Base-by-base conservation (phyloP, 202 grass and related monocot species). In the Carex arenaria region DNA sequence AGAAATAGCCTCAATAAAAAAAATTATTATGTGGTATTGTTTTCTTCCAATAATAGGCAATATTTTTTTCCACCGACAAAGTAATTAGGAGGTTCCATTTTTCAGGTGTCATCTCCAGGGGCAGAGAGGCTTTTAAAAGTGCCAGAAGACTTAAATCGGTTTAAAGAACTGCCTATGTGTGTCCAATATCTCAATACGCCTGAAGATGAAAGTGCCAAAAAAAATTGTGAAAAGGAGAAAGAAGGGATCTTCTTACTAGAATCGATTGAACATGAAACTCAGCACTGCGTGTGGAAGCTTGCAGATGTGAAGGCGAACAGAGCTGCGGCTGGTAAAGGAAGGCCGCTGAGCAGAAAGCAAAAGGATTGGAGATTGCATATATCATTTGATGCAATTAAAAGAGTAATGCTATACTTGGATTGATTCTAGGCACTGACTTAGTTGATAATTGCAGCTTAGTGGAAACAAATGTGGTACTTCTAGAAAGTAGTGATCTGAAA, bases 91-190 rank as follows among this genome's bases (percentile, higher is more conserved):
- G 11, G 13, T 77, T 77, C 14, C 72, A n/a, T 36, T 12, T 72
- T 91, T 79, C 89, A 98, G 95, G 89, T 98, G 10, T 98, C 95
- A 38, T 98, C 95, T 31, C 87, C 95, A 67, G 95, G 92, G 22
- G 95, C 95, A 10, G 92, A 98, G 75, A 68, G 92, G 30, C 89
- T 98, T 79, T 59, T 98, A 12, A 95, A 90, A 84, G 89, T 98
- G 49, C 90, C 92, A 0, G 86, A 83, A 62, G 90, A 98, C 87
- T 66, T 93, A 79, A 82, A 89, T 83, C 90, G 95, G 22, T 98
- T 98, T 79, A 93, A 93, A 88, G 92, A 91, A 42, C 91, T 98
- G 92, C 84, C 87, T 11, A 87, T 98, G 95, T 86, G 77, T 36
- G 92, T 95, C 80, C 87, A 90, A 62, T 98, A 95, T 85, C 40